Evolutionary conservation across 2,329 filamentous ascomycete genomes (phyloP).

Genomic region (Zasmidium angulare): DNA sequence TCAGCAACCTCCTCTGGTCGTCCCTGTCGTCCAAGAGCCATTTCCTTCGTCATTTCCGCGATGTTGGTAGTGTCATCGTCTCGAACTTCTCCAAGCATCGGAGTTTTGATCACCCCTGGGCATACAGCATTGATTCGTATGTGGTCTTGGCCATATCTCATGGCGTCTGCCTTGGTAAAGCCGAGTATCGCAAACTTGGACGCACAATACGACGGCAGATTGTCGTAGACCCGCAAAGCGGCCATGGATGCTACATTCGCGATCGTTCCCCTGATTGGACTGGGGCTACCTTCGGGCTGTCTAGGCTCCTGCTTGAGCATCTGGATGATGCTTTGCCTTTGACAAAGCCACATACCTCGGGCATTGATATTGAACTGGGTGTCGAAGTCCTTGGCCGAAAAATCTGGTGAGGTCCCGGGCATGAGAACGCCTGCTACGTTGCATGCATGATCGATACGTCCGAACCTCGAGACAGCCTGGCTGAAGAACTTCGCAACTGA

Average conservation of each 20-base stretch:
- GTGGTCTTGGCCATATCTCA: not conserved
- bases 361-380: constrained; percentile 2
- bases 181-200: not conserved
- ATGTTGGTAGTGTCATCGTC: not conserved
- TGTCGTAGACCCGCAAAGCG: not conserved
- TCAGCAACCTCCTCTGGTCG: constrained; percentile 1
- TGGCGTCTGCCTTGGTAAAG: not conserved
- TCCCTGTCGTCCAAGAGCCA: not conserved
- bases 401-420: not conserved
- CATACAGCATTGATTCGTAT: constrained; percentile 1
- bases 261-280: not conserved
- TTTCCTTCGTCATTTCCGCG: not conserved
- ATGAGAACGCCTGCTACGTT: constrained; percentile 3
- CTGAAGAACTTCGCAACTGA: not conserved
- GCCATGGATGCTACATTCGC: not conserved
- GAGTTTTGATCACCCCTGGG: constrained; percentile 1
- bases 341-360: constrained; percentile 2
- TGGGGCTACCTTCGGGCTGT: not conserved
- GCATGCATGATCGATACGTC: not conserved
- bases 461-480: not conserved
- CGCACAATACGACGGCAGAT: constrained; percentile 1
- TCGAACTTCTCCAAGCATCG: not conserved
- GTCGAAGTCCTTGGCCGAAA: constrained; percentile 4
- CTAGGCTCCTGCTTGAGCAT: not conserved
- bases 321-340: not conserved